Evolutionary conservation across 2,329 filamentous ascomycete species (phyloP).

Genomic region (Ceratocystis alfenasii): DNA sequence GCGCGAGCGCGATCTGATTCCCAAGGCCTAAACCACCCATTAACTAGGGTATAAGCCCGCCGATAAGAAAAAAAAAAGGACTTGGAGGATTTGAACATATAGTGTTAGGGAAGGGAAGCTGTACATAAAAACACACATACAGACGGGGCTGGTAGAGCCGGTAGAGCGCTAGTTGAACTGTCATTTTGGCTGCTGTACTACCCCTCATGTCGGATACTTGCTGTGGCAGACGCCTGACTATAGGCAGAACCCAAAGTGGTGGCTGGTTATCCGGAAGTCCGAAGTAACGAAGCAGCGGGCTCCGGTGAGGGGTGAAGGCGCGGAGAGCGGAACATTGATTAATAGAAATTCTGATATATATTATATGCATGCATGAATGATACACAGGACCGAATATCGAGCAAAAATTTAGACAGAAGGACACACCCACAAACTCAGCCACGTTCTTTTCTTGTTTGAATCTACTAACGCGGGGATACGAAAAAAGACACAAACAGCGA

Average conservation of each 20-base stretch:
- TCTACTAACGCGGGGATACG: not conserved
- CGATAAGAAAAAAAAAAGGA: not conserved
- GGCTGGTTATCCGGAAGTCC: slow-evolving; percentile 19
- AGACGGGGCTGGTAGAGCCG: not conserved
- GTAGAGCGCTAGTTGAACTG: not conserved
- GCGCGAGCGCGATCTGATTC: slow-evolving; percentile 46
- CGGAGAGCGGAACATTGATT: not conserved
- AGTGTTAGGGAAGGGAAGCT: not conserved
- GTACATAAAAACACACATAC: slow-evolving; percentile 6
- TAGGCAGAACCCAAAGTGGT: not conserved
- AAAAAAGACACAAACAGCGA: not conserved
- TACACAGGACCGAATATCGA: not conserved
- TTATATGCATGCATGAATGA: not conserved
- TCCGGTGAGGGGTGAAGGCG: not conserved
- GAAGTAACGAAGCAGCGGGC: slow-evolving; percentile 1
- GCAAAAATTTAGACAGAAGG: not conserved
- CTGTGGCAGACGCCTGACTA: not conserved
- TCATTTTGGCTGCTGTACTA: not conserved
- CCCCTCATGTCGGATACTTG: not conserved
- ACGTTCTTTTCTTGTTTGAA: not conserved
- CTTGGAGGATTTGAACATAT: not conserved
- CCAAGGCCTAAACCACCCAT: slow-evolving; percentile 11
- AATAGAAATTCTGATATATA: not conserved
- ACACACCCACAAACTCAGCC: not conserved
- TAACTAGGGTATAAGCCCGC: no score